Base-by-base conservation (phyloP, 441 rosid species). In the Capsella rubella region DNA sequence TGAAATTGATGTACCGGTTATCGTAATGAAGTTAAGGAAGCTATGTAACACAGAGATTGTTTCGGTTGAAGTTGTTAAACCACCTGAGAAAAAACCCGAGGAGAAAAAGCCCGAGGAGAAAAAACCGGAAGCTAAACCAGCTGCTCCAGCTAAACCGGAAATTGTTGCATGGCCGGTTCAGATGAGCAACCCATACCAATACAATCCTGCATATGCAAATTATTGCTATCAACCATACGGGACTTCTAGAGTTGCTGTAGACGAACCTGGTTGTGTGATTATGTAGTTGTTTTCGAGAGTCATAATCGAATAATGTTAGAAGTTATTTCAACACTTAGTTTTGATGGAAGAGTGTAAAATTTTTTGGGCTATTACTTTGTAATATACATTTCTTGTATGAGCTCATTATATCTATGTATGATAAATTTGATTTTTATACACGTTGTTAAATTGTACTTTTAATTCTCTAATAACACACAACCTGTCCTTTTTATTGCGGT, bases 21-120 rank as follows among this genome's bases (percentile, higher is more conserved):
- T 90, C 0, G 92, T 81, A 57, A 55, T 55, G 69, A 85, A 90
- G 73, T 74, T 88, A 75, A 85, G 90, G 74, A 90, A 88, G 79
- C 43, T 61, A 2, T 90, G 93, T 67, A 35, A 2, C 27, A 56
- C 92, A 1, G 84, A 85, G 0, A 79, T 92, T 5, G 25, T 84
- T 18, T 74, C 92, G 1, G 96, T 87, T 0, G 96, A 89, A 58
- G 85, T 82, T 11, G 90, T 85, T 45, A 91, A 89, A 78, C 89
- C 88, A 67, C 81, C 85, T 0, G 87, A 80, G 73, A 84, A 85
- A 84, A 88, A 87, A 14, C 85, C 87, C 16, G 86, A 87, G 9
- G 85, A 71, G 63, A 7, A 16, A 16, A 16, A 16, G 18, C 18
- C 18, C 18, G 18, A 16, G 18, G 18, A 16, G 18, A 16, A 16